A percentile compares a stretch with the other conserved stretches of the same genome.
These are phyloP conservation scores for Chrysopogon serrulatus DNA, from an alignment of 176 grass and related monocot species.

Conservation along the genomic window DNA sequence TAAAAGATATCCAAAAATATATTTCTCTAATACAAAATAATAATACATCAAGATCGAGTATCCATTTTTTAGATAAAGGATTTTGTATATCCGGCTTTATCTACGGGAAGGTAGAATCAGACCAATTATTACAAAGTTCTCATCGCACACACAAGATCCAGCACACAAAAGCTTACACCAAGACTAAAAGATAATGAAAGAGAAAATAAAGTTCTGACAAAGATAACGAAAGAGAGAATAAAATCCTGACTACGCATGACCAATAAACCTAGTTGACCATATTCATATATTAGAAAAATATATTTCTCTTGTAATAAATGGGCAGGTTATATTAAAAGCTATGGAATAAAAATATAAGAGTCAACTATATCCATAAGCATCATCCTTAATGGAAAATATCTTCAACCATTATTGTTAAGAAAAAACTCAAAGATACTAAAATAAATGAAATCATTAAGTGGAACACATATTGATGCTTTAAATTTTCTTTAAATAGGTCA, in stretches of 20 bases:
- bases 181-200: no score
- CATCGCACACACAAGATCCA: no score
- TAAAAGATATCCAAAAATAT: background rate
- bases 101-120: no score
- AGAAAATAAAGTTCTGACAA: no score
- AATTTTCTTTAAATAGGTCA: slow-evolving; percentile 9
- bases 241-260: no score
- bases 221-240: no score
- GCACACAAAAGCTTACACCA: no score
- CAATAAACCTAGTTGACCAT: no score
- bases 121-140: no score
- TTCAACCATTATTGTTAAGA: background rate
- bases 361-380: background rate
- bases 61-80: background rate
- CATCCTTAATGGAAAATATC: background rate
- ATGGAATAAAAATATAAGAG: background rate
- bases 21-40: background rate
- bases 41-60: background rate
- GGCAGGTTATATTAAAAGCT: background rate
- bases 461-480: background rate
- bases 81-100: no score
- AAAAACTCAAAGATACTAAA: background rate
- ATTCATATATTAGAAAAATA: background rate
- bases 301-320: background rate
- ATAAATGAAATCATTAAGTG: background rate